These are phyloP conservation scores for Sphagnum contortum DNA, from an alignment of 225 moss, liverwort and hornwort genomes.

Conservation along the genomic window DNA sequence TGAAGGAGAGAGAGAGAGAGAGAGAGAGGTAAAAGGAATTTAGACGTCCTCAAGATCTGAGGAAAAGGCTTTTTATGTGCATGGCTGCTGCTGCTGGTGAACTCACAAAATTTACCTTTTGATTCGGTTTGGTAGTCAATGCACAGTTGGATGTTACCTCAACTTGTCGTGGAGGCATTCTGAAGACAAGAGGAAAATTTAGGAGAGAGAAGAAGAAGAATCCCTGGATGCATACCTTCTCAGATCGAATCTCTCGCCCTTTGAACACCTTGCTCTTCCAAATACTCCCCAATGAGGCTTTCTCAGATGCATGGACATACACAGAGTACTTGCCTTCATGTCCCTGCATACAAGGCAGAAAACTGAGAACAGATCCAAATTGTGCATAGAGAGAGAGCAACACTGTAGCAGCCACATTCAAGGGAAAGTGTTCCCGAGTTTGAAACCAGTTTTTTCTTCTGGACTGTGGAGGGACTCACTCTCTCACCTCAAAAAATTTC, in stretches of 20 bases:
- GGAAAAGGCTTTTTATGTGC: background rate
- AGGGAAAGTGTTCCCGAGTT: background rate
- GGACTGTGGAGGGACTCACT: background rate
- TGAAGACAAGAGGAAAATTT: background rate
- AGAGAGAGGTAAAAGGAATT: too few species aligned
- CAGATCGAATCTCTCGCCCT: conserved; percentile 55
- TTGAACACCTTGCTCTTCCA: conserved; percentile 56
- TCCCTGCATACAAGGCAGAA: conserved; percentile 31
- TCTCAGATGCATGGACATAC: conserved; percentile 70
- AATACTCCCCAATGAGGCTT: conserved; percentile 24
- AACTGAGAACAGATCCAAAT: background rate
- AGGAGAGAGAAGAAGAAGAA: background rate
- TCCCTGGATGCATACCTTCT: conserved; percentile 34
- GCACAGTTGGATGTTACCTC: too few species aligned
- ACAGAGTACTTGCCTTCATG: conserved; percentile 61
- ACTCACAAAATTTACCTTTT: too few species aligned
- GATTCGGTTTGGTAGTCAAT: too few species aligned
- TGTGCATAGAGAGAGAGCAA: background rate
- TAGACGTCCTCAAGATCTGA: background rate
- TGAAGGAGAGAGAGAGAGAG: too few species aligned
- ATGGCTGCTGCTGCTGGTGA: background rate
- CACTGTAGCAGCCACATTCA: background rate
- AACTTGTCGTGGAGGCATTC: background rate
- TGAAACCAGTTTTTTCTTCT: background rate
- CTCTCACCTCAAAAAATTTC: conserved; percentile 33